Conservation (phyloP, 768 basidiomycete species). For the Lactifluus pinguis region DNA sequence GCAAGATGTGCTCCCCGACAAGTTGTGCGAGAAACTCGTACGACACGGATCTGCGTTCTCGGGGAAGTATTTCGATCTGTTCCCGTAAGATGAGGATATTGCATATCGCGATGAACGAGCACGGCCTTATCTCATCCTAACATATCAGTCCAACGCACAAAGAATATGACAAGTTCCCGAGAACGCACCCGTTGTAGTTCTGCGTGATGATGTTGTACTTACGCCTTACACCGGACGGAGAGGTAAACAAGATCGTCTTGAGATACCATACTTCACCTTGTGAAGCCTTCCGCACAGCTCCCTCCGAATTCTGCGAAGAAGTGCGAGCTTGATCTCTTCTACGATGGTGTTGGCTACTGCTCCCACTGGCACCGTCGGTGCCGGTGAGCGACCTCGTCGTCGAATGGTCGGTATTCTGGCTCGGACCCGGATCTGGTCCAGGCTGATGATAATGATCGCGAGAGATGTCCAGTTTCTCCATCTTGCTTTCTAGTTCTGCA, state of each 20-base stretch:
- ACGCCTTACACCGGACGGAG: slow-evolving; percentile 22
- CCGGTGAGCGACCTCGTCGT: too few species aligned
- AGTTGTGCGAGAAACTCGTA: slow-evolving; percentile 81
- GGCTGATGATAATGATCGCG: not conserved
- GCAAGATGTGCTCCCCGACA: slow-evolving; percentile 74
- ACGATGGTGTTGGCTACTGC: not conserved
- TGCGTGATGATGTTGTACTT: slow-evolving; percentile 64
- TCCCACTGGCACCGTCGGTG: not conserved
- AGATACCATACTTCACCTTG: slow-evolving; percentile 65
- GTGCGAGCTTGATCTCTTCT: not conserved
- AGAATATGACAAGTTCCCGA: not conserved
- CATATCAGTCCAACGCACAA: not conserved
- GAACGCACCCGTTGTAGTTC: slow-evolving; percentile 71
- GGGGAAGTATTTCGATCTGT: slow-evolving; percentile 64
- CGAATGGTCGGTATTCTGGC: not conserved
- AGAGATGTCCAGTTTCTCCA: not conserved
- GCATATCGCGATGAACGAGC: slow-evolving; percentile 87
- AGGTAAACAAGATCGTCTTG: slow-evolving; percentile 51
- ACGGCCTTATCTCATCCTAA: slow-evolving; percentile 47
- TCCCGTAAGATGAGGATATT: slow-evolving; percentile 86
- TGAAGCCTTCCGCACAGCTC: slow-evolving; percentile 10
- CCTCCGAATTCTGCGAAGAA: not conserved
- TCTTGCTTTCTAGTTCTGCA: not conserved
- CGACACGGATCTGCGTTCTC: slow-evolving; percentile 57
- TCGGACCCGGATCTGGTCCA: not conserved